Conservation (phyloP, 768 basidiomycete genomes). For the Lentinula detonsa region DNA sequence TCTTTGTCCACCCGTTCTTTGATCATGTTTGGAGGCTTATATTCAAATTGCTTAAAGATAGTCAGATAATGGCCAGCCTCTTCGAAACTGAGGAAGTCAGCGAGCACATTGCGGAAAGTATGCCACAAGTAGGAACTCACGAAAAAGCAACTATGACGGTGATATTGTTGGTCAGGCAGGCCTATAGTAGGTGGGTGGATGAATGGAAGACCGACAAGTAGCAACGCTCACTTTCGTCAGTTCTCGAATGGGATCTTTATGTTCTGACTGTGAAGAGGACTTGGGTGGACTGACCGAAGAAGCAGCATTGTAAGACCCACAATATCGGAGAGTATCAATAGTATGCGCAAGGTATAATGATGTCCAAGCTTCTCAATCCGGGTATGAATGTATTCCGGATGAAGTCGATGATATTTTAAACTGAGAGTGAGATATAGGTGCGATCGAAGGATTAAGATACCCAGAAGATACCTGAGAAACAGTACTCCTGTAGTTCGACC, state of each 20-base stretch:
- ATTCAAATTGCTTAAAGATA: conserved; percentile 90
- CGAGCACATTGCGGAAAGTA: neutral
- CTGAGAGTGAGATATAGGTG: conserved; percentile 30
- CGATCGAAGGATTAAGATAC: neutral
- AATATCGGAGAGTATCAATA: conserved; percentile 88
- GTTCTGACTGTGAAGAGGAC: conserved; percentile 61
- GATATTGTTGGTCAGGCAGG: conserved; percentile 87
- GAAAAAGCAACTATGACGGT: conserved; percentile 92
- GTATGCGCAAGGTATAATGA: conserved; percentile 76
- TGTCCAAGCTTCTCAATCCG: conserved; percentile 84
- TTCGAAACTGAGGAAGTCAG: conserved; percentile 50
- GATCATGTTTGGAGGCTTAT: conserved; percentile 89
- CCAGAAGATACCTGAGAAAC: conserved; percentile 67
- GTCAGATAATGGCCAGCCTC: conserved; percentile 91
- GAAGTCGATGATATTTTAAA: conserved; percentile 89
- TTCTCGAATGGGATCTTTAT: conserved; percentile 87
- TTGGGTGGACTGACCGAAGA: neutral
- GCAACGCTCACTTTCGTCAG: conserved; percentile 65
- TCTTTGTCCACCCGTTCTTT: conserved; percentile 93
- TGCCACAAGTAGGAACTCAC: conserved; percentile 32
- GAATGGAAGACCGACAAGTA: neutral
- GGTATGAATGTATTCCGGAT: conserved; percentile 93
- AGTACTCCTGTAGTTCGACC: conserved; percentile 90
- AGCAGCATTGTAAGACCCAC: conserved; percentile 33
- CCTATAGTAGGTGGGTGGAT: conserved; percentile 28